phyloP scores from a whole-genome alignment of 129 eudicot genomes.

The Tagetes patula region DNA sequence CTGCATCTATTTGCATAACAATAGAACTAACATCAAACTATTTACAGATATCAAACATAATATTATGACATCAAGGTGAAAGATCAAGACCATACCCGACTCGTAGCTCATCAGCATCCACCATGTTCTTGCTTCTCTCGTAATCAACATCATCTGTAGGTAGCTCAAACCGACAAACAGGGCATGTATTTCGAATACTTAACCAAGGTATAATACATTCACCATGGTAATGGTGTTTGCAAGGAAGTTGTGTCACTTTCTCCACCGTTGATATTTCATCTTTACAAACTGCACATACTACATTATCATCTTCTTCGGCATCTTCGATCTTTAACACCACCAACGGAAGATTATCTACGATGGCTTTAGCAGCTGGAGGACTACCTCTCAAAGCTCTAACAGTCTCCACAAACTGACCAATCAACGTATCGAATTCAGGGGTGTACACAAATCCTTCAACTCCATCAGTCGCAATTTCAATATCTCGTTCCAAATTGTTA shows the following conservation, averaged over 20 bases:
- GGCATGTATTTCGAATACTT: conserved; percentile 79
- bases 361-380: conserved; percentile 82
- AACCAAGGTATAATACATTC: conserved; percentile 93
- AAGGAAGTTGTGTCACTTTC: conserved; percentile 67
- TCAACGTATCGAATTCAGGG: conserved; percentile 50
- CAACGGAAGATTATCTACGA: conserved; percentile 62
- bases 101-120: conserved; percentile 41
- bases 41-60: conserved; percentile 31
- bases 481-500: conserved; percentile 47
- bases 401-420: conserved; percentile 60
- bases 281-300: conserved; percentile 83
- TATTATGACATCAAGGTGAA: conserved; percentile 34
- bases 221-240: conserved; percentile 77
- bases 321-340: conserved; percentile 44
- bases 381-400: conserved; percentile 65
- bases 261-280: conserved; percentile 69
- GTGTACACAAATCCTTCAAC: conserved; percentile 41
- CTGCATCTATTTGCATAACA: conserved; percentile 35
- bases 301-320: conserved; percentile 28
- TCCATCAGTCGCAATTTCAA: conserved; percentile 51
- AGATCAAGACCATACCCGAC: conserved; percentile 59
- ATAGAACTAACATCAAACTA: conserved; percentile 25
- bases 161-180: conserved; percentile 89
- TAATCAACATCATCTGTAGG: conserved; percentile 86
- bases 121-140: conserved; percentile 55